Evolutionary conservation across 2,329 filamentous ascomycete genomes (phyloP), one percentile per base, ranked within the genome.

Genomic region (Massarina eburnea): DNA sequence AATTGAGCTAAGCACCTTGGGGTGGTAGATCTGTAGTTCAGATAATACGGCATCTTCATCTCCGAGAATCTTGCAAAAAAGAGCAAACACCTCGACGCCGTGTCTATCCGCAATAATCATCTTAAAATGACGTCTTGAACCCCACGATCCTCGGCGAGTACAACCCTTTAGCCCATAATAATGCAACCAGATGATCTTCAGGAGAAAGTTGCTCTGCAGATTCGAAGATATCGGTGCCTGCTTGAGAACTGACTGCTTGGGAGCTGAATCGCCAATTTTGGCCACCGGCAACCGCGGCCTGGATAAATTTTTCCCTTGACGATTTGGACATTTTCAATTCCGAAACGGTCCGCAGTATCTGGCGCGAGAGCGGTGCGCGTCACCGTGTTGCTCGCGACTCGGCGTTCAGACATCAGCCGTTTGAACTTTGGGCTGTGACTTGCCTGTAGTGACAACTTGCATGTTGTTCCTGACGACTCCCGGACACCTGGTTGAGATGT

Each of bases 351-450:
- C 9, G 27, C 4, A 30, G n/a, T 6, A 4, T 30, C n/a, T 30
- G 27, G 9, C n/a, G 27, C 27, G 27, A 30, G 27, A 4, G 7
- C 33, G 33, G 19, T 35, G 33, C 33, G 8, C 19, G 15, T 35
- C 33, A 17, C 33, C 15, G 19, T 12, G 7, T 26, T 26, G 24
- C 24, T 26, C 12, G n/a, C 26, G 26, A n/a, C 6, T 35, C 15
- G 15, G 33, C 33, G 17, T 21, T 35, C 33, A 35, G 33, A 35
- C 33, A 35, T 35, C 33, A 17, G 33, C 33, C 33, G 33, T 35
- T 35, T 35, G 33, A 14, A 14, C 12, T 30, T 14, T 5, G n/a
- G 33, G 15, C 5, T n/a, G 14, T 8, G 5, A 33, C 14, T 33
- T 33, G 30, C n/a, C 33, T 3, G 8, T 21, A 7, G 12, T 14